These are phyloP conservation scores for Myxozyma lipomycoides DNA, from an alignment of 805 yeast genomes.

Conservation along the genomic window DNA sequence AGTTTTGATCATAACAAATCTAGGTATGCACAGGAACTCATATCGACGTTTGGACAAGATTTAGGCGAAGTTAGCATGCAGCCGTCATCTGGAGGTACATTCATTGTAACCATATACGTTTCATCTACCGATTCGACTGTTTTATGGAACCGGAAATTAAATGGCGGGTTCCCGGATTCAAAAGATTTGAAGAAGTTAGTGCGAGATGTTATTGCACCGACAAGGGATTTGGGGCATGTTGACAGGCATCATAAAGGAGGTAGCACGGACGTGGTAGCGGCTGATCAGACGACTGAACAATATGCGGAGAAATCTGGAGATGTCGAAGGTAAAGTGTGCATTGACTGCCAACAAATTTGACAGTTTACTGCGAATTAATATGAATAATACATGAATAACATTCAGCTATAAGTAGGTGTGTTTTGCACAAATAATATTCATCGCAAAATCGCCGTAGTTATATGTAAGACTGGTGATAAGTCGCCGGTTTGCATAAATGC, in stretches of 20 bases:
- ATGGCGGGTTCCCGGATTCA: conserved; percentile 84
- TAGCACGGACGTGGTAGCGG: neutral
- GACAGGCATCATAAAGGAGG: conserved; percentile 40
- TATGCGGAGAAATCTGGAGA: conserved; percentile 1
- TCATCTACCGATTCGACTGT: conserved; percentile 36
- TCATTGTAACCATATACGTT: conserved; percentile 52
- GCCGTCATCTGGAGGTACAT: conserved; percentile 54
- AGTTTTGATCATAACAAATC: neutral
- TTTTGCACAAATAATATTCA: no score
- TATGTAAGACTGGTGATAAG: no score
- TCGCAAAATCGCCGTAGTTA: no score
- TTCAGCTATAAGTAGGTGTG: no score
- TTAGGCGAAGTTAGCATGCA: conserved; percentile 53
- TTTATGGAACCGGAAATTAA: conserved; percentile 58
- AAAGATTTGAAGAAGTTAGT: conserved; percentile 68
- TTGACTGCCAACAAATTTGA: conserved; percentile 11
- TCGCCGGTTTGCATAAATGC: no score
- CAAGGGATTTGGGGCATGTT: conserved; percentile 57
- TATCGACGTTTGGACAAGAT: conserved; percentile 68
- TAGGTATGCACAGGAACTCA: conserved; percentile 55
- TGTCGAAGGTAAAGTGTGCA: conserved; percentile 6
- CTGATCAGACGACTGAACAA: no score
- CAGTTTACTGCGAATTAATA: no score
- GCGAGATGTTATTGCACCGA: conserved; percentile 56
- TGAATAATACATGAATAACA: no score